Evolutionary conservation across 1,284 basidiomycete genomes (phyloP), one percentile per base, ranked within the genome.

Genomic region (Laetiporus sulphureus): DNA sequence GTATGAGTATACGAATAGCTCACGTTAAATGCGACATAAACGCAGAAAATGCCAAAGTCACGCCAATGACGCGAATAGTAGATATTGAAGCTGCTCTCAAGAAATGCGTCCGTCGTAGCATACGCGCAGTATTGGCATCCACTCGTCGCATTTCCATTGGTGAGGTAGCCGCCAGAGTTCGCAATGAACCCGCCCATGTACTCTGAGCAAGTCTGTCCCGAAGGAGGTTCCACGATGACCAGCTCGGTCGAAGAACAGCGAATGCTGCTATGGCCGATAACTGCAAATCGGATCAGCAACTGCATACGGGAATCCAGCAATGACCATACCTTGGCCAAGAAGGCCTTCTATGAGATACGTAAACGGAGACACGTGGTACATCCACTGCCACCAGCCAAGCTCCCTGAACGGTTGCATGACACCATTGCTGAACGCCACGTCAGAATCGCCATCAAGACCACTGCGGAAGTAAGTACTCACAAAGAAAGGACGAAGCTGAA

Each of bases 331-430:
- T 61, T 77, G 68, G 2, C 72, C 72, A 20, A 77, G 53, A 24
- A 80, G 54, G 21, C 71, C 78, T 54, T 82, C 79, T 36, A 78
- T 69, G 32, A 83, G 64, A 53, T 83, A 83, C 7, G 83, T 86
- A 63, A 79, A 89, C 0, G 88, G 88, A 2, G 84, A 85, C 5
- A 86, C 61, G 37, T 72, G 73, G 63, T 90, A 87, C 81, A 90
- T 86, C 82, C 87, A 91, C 50, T 68, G 68, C 87, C 86, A 90
- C 81, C 85, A 90, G 5, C 79, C 81, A 5, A 90, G 73, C 13
- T 69, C 59, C 4, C 67, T 33, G 32, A 33, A 33, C 10, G 32
- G 32, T 16, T 33, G 32, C 7, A 33, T 10, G 18, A 82, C 77
- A 51, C 80, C 81, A 46, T 80, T 75, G 62, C 73, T 78, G 37